A percentile compares a stretch with the other conserved stretches of the same genome.
Conservation (phyloP, 2,329 filamentous ascomycete species). For the Nigrospora sphaerica region DNA sequence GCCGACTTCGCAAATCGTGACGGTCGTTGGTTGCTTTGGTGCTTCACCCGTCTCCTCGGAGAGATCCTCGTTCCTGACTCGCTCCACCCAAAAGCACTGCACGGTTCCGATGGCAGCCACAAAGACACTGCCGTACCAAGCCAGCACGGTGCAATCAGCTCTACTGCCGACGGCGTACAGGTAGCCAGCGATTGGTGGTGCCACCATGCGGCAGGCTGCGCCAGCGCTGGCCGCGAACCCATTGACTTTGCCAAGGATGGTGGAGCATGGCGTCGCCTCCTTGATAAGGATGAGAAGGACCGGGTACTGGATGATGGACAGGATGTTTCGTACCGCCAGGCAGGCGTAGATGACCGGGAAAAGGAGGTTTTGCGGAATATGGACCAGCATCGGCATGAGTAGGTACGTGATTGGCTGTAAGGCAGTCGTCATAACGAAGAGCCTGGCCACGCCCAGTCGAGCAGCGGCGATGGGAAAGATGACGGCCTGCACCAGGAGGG, state of each 20-base stretch:
- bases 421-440: conserved; percentile 51
- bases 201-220: conserved; percentile 60
- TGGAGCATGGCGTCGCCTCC: conserved; percentile 51
- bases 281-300: conserved; percentile 62
- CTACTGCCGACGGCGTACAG: conserved; percentile 54
- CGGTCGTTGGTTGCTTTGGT: background rate
- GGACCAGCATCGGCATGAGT: conserved; percentile 50
- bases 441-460: conserved; percentile 49
- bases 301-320: conserved; percentile 59
- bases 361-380: conserved; percentile 43
- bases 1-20: too few relatives aligned
- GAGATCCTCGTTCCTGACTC: conserved; percentile 13
- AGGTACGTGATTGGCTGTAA: conserved; percentile 57
- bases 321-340: conserved; percentile 50
- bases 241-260: conserved; percentile 57
- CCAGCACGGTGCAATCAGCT: conserved; percentile 51
- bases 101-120: conserved; percentile 49
- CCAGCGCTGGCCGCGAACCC: conserved; percentile 59
- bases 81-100: conserved; percentile 50
- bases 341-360: conserved; percentile 52
- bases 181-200: conserved; percentile 57
- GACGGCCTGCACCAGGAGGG: conserved; percentile 51
- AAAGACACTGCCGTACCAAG: conserved; percentile 56
- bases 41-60: conserved; percentile 7
- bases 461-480: conserved; percentile 55